Percentiles rank a stretch among this genome's conserved stretches.
phyloP scores from a whole-genome alignment of 306 rosid genomes.

The Glycine soja region DNA sequence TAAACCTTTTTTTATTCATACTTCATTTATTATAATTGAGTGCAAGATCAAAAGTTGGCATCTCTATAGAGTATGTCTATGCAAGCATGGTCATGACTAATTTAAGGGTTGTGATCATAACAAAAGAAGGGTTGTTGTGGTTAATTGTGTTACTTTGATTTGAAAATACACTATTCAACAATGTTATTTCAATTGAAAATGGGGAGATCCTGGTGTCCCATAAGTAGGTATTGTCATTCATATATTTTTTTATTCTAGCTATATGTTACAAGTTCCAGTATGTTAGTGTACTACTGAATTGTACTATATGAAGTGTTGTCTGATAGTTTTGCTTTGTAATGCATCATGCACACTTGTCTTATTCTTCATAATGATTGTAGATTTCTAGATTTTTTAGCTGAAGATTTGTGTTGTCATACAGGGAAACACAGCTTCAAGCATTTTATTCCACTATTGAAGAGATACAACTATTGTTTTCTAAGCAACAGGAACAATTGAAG shows the following conservation, averaged over 20 bases:
- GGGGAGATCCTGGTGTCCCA: constrained; percentile 19
- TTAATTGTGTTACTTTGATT: constrained; percentile 34
- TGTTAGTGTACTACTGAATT: constrained; percentile 25
- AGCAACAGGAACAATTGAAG: constrained; percentile 94
- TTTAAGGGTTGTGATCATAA: not conserved
- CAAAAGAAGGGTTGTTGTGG: not conserved
- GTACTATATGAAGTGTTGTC: constrained; percentile 15
- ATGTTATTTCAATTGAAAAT: constrained; percentile 16
- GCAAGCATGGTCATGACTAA: constrained; percentile 16
- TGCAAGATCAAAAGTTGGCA: constrained; percentile 15
- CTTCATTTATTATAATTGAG: constrained; percentile 1
- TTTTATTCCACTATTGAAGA: constrained; percentile 97
- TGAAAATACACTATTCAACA: constrained; percentile 27
- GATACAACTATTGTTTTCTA: constrained; percentile 76
- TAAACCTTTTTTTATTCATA: constrained; percentile 14
- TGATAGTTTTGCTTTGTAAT: constrained; percentile 35
- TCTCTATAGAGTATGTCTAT: constrained; percentile 4
- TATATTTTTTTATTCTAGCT: constrained; percentile 35
- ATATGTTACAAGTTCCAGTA: constrained; percentile 11
- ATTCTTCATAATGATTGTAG: constrained; percentile 28
- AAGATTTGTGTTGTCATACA: constrained; percentile 55
- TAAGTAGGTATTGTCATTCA: constrained; percentile 27
- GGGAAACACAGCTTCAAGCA: constrained; percentile 91
- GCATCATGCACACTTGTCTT: constrained; percentile 26
- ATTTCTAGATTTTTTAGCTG: constrained; percentile 45